Conservation (phyloP, 2,329 filamentous ascomycete genomes). For the Simplicillium sp. region DNA sequence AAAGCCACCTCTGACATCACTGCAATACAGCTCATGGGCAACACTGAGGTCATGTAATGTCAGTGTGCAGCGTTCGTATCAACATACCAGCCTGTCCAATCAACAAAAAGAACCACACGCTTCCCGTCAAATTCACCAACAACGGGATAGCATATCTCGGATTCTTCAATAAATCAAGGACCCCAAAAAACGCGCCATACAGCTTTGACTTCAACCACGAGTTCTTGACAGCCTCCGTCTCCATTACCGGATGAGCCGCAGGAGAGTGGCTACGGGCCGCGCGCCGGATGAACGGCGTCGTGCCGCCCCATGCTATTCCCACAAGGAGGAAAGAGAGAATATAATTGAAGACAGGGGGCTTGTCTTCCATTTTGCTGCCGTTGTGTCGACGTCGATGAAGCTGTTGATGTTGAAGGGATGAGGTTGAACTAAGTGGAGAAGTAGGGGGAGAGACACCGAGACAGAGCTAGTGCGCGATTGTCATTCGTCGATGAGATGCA, state of each 20-base stretch:
- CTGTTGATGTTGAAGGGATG: background rate
- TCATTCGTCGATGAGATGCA: too few relatives aligned
- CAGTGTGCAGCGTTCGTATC: too few relatives aligned
- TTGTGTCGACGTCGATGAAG: background rate
- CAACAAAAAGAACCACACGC: constrained; percentile 91
- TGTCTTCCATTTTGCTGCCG: constrained; percentile 11
- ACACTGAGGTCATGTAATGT: too few relatives aligned
- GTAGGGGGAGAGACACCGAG: too few relatives aligned
- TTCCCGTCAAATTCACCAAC: constrained; percentile 81
- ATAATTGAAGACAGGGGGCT: constrained; percentile 64
- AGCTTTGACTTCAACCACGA: constrained; percentile 55
- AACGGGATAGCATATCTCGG: constrained; percentile 80
- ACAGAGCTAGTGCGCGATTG: too few relatives aligned
- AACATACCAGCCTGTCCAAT: constrained; percentile 81
- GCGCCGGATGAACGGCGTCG: constrained; percentile 81
- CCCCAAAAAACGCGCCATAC: constrained; percentile 60
- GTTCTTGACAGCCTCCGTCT: constrained; percentile 36
- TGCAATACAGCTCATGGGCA: too few relatives aligned
- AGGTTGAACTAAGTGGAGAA: too few relatives aligned
- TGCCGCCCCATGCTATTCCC: constrained; percentile 86
- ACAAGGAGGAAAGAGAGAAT: constrained; percentile 83
- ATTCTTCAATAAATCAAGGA: constrained; percentile 68
- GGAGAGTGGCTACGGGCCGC: constrained; percentile 70
- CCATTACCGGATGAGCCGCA: constrained; percentile 45
- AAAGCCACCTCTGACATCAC: background rate